Base-by-base conservation (phyloP, 2,329 filamentous ascomycete genomes). In the Alternaria solani region DNA sequence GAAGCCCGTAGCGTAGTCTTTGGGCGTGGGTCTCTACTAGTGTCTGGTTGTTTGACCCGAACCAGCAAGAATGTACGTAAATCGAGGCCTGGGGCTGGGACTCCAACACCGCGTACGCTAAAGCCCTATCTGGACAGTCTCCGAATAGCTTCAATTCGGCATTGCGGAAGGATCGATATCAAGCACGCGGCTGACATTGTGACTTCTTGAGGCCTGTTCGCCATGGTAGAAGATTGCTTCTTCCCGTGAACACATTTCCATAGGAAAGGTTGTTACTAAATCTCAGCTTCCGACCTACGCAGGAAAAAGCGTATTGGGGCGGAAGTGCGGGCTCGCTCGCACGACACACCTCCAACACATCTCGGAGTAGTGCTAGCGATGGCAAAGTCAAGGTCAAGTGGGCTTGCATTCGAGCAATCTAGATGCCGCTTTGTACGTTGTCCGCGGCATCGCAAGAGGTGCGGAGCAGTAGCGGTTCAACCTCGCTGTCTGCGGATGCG, bases 401-500 rank as follows among this genome's bases (percentile, higher is more conserved):
- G 64, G 52, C 55, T 62, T 57, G 46, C 34, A 23, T 58, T 52
- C 62, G 56, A 63, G 59, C 54, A 63, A 62, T 66, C 56, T 59
- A 64, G 59, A 56, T 25, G 51, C 47, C 54, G 34, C 47, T 48
- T 51, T 51, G 63, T 61, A 20, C 42, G 20, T 48, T 49, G 55
- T 54, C 51, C 58, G 59, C 66, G 55, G 62, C 54, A 57, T 41
- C 49, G 55, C 48, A 36, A 52, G 51, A 51, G 46, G 54, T 62
- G 64, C 55, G 62, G 67, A 69, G 66, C 51, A 54, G 12, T 23
- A 67, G 66, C 71, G 71, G 72, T 69, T 62, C 68, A 70, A 62
- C 55, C 60, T 71, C 71, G 72, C 67, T 36, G 30, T 55, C 59
- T 69, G 70, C 73, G 72, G 72, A 32, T 69, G 72, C 73, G 73